Base-by-base conservation (phyloP, 305 asterid genomes). In the Fraxinus dipetala region DNA sequence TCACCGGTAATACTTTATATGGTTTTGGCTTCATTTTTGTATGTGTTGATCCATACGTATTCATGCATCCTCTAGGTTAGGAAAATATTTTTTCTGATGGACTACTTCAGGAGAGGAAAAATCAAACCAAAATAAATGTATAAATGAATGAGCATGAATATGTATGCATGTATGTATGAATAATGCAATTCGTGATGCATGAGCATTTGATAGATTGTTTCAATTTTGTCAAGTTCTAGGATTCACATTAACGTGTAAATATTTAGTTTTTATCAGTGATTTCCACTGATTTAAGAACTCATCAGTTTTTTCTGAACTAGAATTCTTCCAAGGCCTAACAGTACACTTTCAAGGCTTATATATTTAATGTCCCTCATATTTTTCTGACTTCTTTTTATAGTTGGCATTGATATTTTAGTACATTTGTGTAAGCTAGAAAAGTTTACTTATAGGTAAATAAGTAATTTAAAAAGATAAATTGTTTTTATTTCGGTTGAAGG, bases 1-100 rank as follows among this genome's bases (percentile, higher is more conserved):
- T 91, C 93, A 43, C 91, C 90, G 97, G 99, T 94, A 91, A 69
- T 67, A 61, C 38, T 73, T 82, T 35, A 38, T n/a, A 16, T 75
- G 31, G 38, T 81, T 75, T 67, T 81, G 38, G 18, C 36, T 74
- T 80, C 18, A 0, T 59, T 79, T 43, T 48, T 11, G 6, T 38
- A 11, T 8, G 38, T 8, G 54, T 65, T 11, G 67, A 45, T 72
- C 81, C 81, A 80, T 81, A 22, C 22, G 6, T 74, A 54, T 70
- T 54, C 70, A 59, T 54, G 30, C 38, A 78, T 35, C 56, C 43
- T 36, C 10, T 28, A 72, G 51, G 54, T 56, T 8, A 2, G 20
- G 26, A 72, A 80, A 26, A 54, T 13, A 69, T 56, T n/a, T 32
- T 9, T 56, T 48, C 59, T 14, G 7, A 9, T 28, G 18, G 18